Conservation (phyloP, 768 basidiomycete species). For the Guyanaporus albipodus region DNA sequence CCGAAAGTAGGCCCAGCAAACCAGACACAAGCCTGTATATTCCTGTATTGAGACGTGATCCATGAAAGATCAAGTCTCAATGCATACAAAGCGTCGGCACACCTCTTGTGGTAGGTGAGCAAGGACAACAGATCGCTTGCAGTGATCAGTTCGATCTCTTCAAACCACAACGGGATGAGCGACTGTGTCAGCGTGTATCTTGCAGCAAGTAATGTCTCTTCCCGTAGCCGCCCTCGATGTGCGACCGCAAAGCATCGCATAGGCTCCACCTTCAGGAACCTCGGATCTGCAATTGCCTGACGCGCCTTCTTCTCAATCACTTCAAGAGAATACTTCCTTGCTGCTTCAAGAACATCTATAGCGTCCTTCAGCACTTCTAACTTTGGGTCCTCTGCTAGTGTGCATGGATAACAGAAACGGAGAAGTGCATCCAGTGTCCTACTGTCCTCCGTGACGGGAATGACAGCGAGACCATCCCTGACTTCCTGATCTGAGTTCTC, state of each 20-base stretch:
- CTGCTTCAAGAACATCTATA: constrained; percentile 9
- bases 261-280: constrained; percentile 17
- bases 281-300: constrained; percentile 18
- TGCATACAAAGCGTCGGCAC: constrained; percentile 6
- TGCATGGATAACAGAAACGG: constrained; percentile 28
- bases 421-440: constrained; percentile 24
- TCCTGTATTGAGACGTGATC: constrained; percentile 11
- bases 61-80: constrained; percentile 6
- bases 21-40: background rate
- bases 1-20: background rate
- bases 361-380: constrained; percentile 9
- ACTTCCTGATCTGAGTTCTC: background rate
- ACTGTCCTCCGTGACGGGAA: constrained; percentile 17
- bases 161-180: constrained; percentile 17
- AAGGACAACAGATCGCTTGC: constrained; percentile 24
- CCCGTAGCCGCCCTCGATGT: constrained; percentile 16
- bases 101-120: constrained; percentile 18
- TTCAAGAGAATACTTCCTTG: constrained; percentile 15
- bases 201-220: constrained; percentile 27
- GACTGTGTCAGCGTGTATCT: constrained; percentile 25
- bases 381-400: constrained; percentile 15
- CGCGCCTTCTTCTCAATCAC: constrained; percentile 15
- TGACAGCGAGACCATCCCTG: constrained; percentile 19
- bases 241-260: constrained; percentile 34
- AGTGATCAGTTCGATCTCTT: constrained; percentile 27